These are phyloP conservation scores for Naematelia aurantialba DNA, from an alignment of 768 basidiomycete genomes.

Conservation along the genomic window DNA sequence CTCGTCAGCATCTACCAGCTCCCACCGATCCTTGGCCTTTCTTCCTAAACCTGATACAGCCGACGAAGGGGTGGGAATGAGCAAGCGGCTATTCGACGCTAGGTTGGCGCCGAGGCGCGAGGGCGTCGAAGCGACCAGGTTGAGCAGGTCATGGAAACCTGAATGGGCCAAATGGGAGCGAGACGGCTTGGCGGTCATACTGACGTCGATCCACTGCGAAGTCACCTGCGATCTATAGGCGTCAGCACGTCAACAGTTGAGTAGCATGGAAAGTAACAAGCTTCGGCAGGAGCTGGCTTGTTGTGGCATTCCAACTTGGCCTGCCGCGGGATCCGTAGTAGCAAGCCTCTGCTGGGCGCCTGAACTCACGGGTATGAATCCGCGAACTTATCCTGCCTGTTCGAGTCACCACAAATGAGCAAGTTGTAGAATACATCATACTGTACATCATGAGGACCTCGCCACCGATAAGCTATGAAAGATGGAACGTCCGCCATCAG, in stretches of 20 bases:
- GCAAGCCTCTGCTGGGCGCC: not conserved
- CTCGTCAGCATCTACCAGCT: not conserved
- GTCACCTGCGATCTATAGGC: not conserved
- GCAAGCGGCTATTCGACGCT: not conserved
- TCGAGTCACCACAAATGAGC: too few relatives aligned
- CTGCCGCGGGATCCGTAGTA: not conserved
- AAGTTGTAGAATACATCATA: not conserved
- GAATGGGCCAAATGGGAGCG: slow-evolving; percentile 27
- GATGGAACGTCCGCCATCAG: not conserved
- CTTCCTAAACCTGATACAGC: not conserved
- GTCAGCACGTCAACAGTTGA: not conserved
- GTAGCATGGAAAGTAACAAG: not conserved
- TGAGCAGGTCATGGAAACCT: slow-evolving; percentile 30
- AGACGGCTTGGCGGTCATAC: slow-evolving; percentile 13
- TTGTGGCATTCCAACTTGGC: not conserved
- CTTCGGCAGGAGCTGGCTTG: too few relatives aligned
- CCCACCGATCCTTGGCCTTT: not conserved
- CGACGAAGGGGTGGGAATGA: not conserved
- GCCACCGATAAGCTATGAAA: not conserved
- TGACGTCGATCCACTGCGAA: not conserved
- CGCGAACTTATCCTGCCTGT: too few relatives aligned
- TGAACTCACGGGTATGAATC: not conserved
- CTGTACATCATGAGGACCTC: too few relatives aligned
- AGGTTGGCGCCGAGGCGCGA: slow-evolving; percentile 18
- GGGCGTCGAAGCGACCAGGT: slow-evolving; percentile 28